Percentiles rank a stretch among this genome's conserved stretches.
Conservation (phyloP, 768 basidiomycete species). For the Strobilomyces confusus region DNA sequence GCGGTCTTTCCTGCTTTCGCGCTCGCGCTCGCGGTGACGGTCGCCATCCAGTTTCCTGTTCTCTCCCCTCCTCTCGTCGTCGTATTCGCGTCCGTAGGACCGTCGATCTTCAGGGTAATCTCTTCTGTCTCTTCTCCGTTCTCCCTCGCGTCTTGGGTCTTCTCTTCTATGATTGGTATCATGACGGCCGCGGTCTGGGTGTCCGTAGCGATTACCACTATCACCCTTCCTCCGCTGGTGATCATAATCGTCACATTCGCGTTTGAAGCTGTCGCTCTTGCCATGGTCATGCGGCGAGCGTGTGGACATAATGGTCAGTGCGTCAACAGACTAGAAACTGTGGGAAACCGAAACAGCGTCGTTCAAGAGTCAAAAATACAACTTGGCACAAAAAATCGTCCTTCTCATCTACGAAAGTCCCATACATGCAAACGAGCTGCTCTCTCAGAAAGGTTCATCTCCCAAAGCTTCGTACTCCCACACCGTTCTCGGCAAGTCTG, state of each 20-base stretch:
- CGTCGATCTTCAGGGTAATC: conserved; percentile 17
- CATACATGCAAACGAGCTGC: conserved; percentile 6
- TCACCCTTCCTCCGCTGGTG: conserved; percentile 9
- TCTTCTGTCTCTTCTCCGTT: conserved; percentile 16
- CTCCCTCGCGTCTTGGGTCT: conserved; percentile 21
- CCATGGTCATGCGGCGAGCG: conserved; percentile 12
- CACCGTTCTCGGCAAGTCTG: conserved; percentile 4
- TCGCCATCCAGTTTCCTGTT: conserved; percentile 10
- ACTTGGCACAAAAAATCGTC: neutral
- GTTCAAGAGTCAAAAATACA: neutral
- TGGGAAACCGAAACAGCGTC: conserved; percentile 15
- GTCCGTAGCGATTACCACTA: conserved; percentile 2
- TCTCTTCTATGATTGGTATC: conserved; percentile 12
- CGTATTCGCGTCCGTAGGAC: conserved; percentile 19
- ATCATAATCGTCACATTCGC: conserved; percentile 9
- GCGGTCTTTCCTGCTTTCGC: no score
- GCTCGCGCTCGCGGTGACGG: neutral
- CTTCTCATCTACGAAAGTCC: neutral
- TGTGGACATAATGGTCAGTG: conserved; percentile 12
- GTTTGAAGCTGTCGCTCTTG: conserved; percentile 12
- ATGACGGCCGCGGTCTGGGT: conserved; percentile 13
- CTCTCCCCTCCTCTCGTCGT: conserved; percentile 15
- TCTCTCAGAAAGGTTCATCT: conserved; percentile 9
- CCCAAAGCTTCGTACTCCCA: conserved; percentile 14
- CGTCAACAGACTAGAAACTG: neutral